These are phyloP conservation scores for Suzukiozyma palmioleophila DNA, from an alignment of 1,139 yeast species.

Conservation along the genomic window DNA sequence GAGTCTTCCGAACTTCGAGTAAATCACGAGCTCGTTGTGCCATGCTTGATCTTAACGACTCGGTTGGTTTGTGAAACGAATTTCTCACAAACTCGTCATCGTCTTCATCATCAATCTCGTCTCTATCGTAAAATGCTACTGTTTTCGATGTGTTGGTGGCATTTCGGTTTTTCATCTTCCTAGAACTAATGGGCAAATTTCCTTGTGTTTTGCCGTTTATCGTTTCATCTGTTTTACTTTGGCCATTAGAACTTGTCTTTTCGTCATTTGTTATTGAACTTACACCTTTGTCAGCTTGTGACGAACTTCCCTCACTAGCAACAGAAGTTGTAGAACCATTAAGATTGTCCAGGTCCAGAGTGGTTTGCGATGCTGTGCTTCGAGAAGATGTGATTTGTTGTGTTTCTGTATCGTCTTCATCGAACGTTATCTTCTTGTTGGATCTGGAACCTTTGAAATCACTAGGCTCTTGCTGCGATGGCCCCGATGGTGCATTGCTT, in stretches of 20 bases:
- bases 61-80: slow-evolving; percentile 9
- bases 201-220: no score
- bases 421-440: slow-evolving; percentile 27
- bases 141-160: slow-evolving; percentile 6
- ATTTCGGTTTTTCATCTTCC: not conserved
- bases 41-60: slow-evolving; percentile 17
- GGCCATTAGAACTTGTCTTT: slow-evolving; percentile 1
- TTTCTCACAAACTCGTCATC: slow-evolving; percentile 14
- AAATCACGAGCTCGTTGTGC: slow-evolving; percentile 44
- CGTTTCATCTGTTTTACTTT: not conserved
- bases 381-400: no score
- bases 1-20: slow-evolving; percentile 46
- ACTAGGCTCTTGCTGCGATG: not conserved
- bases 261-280: not conserved
- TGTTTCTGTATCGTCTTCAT: slow-evolving; percentile 11
- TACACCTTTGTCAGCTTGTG: no score
- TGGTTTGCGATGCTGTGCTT: no score
- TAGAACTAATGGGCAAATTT: not conserved
- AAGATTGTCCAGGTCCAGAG: no score
- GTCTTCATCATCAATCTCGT: slow-evolving; percentile 26
- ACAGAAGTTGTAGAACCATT: no score
- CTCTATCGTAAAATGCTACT: slow-evolving; percentile 15
- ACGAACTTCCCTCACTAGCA: no score
- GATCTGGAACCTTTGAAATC: not conserved
- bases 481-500: no score